Evolutionary conservation across 257 asterid species (phyloP).

Genomic region (Linaria vulgaris): DNA sequence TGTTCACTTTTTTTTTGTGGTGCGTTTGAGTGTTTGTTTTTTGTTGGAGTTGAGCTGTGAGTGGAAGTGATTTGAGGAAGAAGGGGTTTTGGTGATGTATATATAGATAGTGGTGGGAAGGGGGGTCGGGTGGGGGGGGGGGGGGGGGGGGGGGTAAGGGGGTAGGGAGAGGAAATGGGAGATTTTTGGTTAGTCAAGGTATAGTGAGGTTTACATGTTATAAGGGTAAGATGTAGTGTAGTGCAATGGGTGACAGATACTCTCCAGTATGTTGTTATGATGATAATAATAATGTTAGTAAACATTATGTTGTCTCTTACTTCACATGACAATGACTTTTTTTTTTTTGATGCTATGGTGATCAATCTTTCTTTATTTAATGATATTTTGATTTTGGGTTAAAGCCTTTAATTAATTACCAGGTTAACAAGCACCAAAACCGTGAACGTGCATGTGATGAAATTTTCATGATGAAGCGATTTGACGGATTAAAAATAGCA

Average conservation of each 20-base stretch:
- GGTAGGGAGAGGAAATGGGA: neutral
- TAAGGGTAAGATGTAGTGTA: no score
- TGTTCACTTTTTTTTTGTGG: neutral
- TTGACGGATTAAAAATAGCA: no score
- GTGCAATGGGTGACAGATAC: slow-evolving; percentile 64
- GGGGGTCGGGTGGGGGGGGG: slow-evolving; percentile 6
- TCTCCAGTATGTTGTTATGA: slow-evolving; percentile 38
- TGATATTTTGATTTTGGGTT: neutral
- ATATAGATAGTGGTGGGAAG: no score
- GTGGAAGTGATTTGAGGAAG: slow-evolving; percentile 25
- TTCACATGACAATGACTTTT: slow-evolving; percentile 36
- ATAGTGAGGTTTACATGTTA: slow-evolving; percentile 33
- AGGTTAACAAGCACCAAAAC: no score
- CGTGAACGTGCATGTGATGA: no score
- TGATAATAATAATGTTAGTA: neutral
- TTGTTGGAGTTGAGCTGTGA: slow-evolving; percentile 18
- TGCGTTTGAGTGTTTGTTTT: no score
- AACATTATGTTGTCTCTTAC: slow-evolving; percentile 2
- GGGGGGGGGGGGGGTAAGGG: neutral
- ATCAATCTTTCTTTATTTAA: neutral
- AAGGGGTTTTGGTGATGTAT: slow-evolving; percentile 19
- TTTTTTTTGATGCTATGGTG: neutral
- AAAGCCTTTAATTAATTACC: slow-evolving; percentile 15
- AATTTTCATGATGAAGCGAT: no score
- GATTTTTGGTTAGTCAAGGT: slow-evolving; percentile 1